These are phyloP conservation scores for Penicillium rolfsii DNA, from an alignment of 2,329 filamentous ascomycete genomes.

Conservation along the genomic window DNA sequence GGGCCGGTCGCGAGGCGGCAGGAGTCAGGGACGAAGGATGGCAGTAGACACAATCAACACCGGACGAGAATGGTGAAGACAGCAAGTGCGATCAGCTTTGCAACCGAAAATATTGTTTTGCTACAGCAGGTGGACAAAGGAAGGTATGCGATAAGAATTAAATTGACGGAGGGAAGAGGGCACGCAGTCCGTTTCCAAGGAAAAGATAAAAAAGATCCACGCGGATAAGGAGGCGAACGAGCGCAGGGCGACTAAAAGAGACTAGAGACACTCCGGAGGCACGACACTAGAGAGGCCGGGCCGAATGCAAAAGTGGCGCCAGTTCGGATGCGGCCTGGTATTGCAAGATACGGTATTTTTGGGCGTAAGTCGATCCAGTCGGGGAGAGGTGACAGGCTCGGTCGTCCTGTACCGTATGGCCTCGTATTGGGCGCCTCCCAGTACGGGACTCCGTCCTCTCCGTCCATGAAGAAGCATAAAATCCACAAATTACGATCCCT, in stretches of 20 bases:
- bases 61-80: not conserved
- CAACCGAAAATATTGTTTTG: not conserved
- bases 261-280: too few species aligned
- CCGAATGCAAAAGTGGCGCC: constrained; percentile 20
- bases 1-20: constrained; percentile 1
- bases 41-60: not conserved
- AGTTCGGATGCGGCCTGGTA: constrained; percentile 21
- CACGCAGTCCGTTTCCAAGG: not conserved
- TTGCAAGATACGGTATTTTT: not conserved
- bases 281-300: not conserved
- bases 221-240: constrained; percentile 12
- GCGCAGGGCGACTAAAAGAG: not conserved
- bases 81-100: constrained; percentile 3
- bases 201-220: constrained; percentile 11
- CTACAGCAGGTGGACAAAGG: not conserved
- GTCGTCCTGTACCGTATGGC: not conserved
- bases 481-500: not conserved
- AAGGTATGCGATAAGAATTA: constrained; percentile 23
- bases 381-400: too few species aligned
- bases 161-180: constrained; percentile 2
- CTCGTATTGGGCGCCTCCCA: not conserved
- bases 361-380: not conserved
- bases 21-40: not conserved
- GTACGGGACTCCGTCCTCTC: not conserved
- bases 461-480: not conserved